These are phyloP conservation scores for Scutellaria baicalensis DNA, from an alignment of 257 asterid genomes.

Conservation along the genomic window DNA sequence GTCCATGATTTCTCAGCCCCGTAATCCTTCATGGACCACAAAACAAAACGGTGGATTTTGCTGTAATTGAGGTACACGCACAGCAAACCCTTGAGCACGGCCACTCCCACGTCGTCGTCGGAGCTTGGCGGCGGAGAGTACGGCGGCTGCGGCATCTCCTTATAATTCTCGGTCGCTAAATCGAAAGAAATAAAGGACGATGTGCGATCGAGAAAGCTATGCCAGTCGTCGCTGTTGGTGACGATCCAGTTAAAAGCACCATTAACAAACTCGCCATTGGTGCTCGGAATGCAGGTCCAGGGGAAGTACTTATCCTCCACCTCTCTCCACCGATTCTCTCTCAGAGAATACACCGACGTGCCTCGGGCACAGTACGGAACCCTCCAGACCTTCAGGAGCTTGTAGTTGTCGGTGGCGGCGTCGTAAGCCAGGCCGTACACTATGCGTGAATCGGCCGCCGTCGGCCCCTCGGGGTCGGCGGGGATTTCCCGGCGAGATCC, in stretches of 20 bases:
- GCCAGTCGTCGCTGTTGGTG: too few species aligned
- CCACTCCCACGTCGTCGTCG: neutral
- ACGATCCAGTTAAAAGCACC: neutral
- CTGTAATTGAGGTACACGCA: neutral
- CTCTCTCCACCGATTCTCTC: neutral
- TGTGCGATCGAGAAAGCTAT: too few species aligned
- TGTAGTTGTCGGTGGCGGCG: too few species aligned
- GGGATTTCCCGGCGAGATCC: too few species aligned
- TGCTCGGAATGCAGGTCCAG: neutral
- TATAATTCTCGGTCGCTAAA: neutral
- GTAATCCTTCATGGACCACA: neutral
- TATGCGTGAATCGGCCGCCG: too few species aligned
- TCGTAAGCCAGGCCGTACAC: too few species aligned
- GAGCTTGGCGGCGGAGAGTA: neutral
- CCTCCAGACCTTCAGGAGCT: too few species aligned
- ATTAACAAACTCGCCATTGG: neutral
- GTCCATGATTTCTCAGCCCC: neutral
- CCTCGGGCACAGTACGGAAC: too few species aligned
- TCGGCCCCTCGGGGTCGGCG: too few species aligned
- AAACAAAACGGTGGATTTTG: neutral
- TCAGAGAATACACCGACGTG: neutral
- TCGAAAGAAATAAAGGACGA: neutral
- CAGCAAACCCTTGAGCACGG: neutral
- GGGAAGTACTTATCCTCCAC: neutral
- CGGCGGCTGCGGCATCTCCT: neutral